Evolutionary conservation across 306 rosid species (phyloP).

Genomic region (Oemleria cerasiformis): DNA sequence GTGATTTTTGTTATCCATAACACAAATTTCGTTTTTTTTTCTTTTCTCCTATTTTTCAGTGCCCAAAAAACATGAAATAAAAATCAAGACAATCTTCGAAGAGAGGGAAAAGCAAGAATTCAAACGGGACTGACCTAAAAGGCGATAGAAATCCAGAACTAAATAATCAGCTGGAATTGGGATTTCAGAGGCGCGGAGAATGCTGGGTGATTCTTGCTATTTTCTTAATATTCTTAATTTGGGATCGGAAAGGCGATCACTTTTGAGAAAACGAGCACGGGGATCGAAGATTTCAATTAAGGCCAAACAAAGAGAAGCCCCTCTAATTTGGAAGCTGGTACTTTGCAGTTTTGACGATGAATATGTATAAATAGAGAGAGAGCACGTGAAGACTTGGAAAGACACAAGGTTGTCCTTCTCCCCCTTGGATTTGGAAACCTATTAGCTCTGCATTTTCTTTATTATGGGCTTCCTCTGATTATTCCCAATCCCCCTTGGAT

Average conservation of each 20-base stretch:
- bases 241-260: neutral
- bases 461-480: slow-evolving; percentile 44
- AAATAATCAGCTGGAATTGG: neutral
- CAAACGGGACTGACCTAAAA: neutral
- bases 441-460: slow-evolving; percentile 56
- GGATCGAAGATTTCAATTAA: too few relatives aligned
- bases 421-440: neutral
- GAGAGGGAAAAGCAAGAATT: neutral
- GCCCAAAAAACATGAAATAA: neutral
- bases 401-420: too few relatives aligned
- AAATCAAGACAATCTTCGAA: neutral
- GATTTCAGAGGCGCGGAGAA: neutral
- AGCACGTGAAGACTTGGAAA: too few relatives aligned
- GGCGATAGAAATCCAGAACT: neutral
- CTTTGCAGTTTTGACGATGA: too few relatives aligned
- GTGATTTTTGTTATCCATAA: neutral
- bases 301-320: neutral
- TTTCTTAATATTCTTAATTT: slow-evolving; percentile 3
- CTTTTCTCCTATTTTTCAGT: neutral
- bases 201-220: neutral
- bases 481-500: slow-evolving; percentile 27
- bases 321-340: too few relatives aligned
- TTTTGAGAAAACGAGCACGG: too few relatives aligned
- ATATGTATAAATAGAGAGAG: too few relatives aligned
- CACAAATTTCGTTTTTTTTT: neutral